phyloP scores from a whole-genome alignment of 306 rosid species.

The Alnus glutinosa region DNA sequence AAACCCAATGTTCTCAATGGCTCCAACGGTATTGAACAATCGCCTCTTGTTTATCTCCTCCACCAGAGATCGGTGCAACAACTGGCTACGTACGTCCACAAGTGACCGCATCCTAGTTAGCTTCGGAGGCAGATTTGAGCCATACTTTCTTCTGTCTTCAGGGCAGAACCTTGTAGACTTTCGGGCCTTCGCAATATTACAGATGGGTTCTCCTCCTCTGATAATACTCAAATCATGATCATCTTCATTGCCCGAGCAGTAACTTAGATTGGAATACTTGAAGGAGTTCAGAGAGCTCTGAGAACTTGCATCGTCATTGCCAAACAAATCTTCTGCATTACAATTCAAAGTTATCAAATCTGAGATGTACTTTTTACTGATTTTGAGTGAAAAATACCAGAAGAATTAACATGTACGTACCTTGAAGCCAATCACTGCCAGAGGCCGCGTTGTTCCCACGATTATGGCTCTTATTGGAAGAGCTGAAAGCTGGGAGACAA shows the following conservation, averaged over 20 bases:
- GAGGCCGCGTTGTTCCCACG: background rate
- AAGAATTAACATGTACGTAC: background rate
- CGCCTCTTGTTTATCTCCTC: constrained; percentile 63
- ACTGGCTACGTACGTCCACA: constrained; percentile 51
- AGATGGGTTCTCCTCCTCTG: too few relatives aligned
- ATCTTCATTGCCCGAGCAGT: constrained; percentile 45
- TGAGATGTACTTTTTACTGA: too few relatives aligned
- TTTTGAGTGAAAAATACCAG: too few relatives aligned
- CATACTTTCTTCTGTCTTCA: constrained; percentile 24
- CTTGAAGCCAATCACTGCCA: constrained; percentile 41
- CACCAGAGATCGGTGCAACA: constrained; percentile 53
- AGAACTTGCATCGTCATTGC: constrained; percentile 60
- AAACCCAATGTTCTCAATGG: constrained; percentile 71
- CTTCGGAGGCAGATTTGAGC: constrained; percentile 14
- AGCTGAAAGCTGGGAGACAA: constrained; percentile 44
- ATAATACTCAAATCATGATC: constrained; percentile 31
- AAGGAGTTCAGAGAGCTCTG: constrained; percentile 56
- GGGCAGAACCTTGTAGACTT: constrained; percentile 73
- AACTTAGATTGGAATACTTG: constrained; percentile 52
- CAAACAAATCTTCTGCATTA: constrained; percentile 41
- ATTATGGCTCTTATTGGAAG: constrained; percentile 34
- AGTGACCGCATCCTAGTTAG: constrained; percentile 43
- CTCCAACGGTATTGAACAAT: constrained; percentile 59
- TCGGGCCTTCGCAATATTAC: constrained; percentile 26
- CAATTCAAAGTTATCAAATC: background rate